A percentile compares a stretch with the other conserved stretches of the same genome.
Conservation (phyloP, 2,329 filamentous ascomycete genomes). For the Seiridium cupressi region DNA sequence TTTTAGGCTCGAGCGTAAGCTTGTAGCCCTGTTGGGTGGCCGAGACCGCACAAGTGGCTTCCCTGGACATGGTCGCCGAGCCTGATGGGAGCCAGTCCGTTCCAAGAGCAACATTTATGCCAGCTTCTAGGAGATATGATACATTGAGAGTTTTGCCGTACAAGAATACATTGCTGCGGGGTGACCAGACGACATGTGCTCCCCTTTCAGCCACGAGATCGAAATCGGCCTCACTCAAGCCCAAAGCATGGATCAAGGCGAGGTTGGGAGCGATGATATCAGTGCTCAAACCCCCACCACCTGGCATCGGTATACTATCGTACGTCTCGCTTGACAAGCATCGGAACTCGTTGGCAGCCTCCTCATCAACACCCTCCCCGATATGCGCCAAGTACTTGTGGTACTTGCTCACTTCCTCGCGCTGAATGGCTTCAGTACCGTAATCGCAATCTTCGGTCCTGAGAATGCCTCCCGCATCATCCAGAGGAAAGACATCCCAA, state of each 20-base stretch:
- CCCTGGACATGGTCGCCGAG: slow-evolving; percentile 24
- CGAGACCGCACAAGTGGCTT: slow-evolving; percentile 18
- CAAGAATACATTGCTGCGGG: slow-evolving; percentile 25
- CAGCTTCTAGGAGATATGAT: slow-evolving; percentile 19
- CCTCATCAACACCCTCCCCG: slow-evolving; percentile 24
- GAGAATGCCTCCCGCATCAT: slow-evolving; percentile 19
- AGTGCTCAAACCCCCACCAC: slow-evolving; percentile 19
- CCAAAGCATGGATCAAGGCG: slow-evolving; percentile 24
- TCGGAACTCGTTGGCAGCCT: slow-evolving; percentile 25
- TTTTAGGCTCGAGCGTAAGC: slow-evolving; percentile 14
- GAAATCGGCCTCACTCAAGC: slow-evolving; percentile 18
- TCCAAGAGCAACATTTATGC: slow-evolving; percentile 26
- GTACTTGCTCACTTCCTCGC: slow-evolving; percentile 10
- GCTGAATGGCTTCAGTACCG: slow-evolving; percentile 15
- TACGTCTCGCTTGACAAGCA: slow-evolving; percentile 23
- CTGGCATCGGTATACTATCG: slow-evolving; percentile 15
- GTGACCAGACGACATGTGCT: slow-evolving; percentile 26
- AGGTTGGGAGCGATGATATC: slow-evolving; percentile 25
- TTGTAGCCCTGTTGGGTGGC: slow-evolving; percentile 14
- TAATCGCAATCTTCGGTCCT: slow-evolving; percentile 26
- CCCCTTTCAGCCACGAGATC: slow-evolving; percentile 24
- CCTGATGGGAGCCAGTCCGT: slow-evolving; percentile 27
- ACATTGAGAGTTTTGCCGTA: slow-evolving; percentile 27
- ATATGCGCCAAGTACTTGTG: slow-evolving; percentile 24
- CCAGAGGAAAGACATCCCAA: slow-evolving; percentile 25